A percentile compares a stretch with the other conserved stretches of the same genome.
These are phyloP conservation scores for Thalassiosira pacifica DNA, from an alignment of 352 stramenopile species.

Conservation along the genomic window DNA sequence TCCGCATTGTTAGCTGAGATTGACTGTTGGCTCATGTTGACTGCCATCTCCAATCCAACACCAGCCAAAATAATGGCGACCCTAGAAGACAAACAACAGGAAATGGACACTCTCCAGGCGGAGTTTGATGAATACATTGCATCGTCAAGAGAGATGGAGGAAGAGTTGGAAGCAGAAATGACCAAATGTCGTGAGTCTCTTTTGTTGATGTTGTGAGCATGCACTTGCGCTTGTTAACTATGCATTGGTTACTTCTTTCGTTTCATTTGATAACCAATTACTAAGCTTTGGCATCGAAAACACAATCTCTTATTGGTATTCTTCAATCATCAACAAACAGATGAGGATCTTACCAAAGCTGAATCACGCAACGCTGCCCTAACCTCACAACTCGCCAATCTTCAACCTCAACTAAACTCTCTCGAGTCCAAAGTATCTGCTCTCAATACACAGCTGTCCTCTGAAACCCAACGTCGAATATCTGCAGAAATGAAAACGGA, in stretches of 20 bases:
- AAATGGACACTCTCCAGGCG: constrained; percentile 86
- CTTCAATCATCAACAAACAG: constrained; percentile 57
- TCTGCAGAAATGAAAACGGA: constrained; percentile 80
- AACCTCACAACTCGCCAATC: constrained; percentile 81
- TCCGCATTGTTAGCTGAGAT: no score
- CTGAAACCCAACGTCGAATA: constrained; percentile 76
- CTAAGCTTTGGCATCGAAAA: no score
- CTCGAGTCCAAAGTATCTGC: constrained; percentile 80
- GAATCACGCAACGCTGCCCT: constrained; percentile 80
- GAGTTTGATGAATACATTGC: constrained; percentile 89
- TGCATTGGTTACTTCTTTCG: background rate
- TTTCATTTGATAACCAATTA: no score
- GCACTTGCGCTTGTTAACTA: no score
- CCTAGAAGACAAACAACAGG: constrained; percentile 80
- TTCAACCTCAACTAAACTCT: constrained; percentile 81
- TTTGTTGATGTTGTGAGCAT: no score
- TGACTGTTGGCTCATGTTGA: no score
- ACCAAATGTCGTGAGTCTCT: constrained; percentile 85
- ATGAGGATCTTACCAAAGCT: constrained; percentile 83
- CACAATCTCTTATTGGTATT: no score
- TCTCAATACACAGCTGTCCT: constrained; percentile 67
- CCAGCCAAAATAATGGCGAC: constrained; percentile 51
- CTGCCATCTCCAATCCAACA: no score
- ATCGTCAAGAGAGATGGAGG: constrained; percentile 85
- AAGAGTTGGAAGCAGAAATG: constrained; percentile 87